A percentile compares a stretch with the other conserved stretches of the same genome.
Conservation (phyloP, 2,329 filamentous ascomycete species). For the Fusarium papillatum region DNA sequence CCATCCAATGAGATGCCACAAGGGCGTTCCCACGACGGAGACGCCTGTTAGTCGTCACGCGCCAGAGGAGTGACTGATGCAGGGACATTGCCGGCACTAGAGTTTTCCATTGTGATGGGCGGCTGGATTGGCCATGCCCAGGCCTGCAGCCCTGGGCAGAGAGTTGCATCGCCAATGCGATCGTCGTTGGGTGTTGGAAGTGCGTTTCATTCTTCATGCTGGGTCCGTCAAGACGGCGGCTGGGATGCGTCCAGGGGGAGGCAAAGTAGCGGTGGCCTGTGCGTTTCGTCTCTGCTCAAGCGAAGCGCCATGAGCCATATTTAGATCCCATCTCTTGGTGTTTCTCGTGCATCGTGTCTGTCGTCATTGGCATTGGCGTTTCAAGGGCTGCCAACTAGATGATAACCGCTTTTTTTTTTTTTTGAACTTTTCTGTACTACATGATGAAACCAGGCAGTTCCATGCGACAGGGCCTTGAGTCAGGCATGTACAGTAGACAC, state of each 20-base stretch:
- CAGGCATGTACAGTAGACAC: not conserved
- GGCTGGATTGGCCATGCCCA: constrained; percentile 36
- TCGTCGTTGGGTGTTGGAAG: constrained; percentile 27
- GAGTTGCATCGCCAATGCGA: constrained; percentile 18
- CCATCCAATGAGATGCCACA: constrained; percentile 43
- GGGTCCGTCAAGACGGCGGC: constrained; percentile 15
- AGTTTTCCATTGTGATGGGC: constrained; percentile 27
- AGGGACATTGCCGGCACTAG: constrained; percentile 31
- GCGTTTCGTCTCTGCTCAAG: constrained; percentile 21
- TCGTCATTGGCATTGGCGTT: constrained; percentile 20
- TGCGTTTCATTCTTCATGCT: constrained; percentile 36
- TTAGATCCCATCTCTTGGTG: constrained; percentile 18
- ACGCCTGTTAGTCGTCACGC: constrained; percentile 39
- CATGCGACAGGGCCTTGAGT: not conserved
- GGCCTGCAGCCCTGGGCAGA: constrained; percentile 20
- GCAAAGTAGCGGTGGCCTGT: constrained; percentile 23
- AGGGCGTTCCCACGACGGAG: constrained; percentile 11
- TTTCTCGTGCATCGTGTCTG: constrained; percentile 17
- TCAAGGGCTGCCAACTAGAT: not conserved
- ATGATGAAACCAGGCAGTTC: constrained; percentile 17
- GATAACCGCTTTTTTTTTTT: constrained; percentile 5
- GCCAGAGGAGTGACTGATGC: constrained; percentile 40
- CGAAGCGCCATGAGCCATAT: constrained; percentile 38
- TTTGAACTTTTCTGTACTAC: not conserved
- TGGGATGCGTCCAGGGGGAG: constrained; percentile 1